Conservation (phyloP, 306 rosid genomes). For the Trichosanthes truncata region DNA sequence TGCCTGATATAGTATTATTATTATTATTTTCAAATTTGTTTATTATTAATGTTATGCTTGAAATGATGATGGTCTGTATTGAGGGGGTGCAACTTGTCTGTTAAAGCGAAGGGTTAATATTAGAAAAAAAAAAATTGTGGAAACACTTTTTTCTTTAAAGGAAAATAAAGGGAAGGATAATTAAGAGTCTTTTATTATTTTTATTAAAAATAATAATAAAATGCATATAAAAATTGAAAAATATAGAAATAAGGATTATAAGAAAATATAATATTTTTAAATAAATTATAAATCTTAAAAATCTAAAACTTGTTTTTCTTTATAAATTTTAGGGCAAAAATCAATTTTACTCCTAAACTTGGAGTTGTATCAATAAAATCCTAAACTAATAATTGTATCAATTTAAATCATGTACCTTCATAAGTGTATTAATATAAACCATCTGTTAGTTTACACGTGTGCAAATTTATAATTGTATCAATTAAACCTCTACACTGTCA, state of each 20-base stretch:
- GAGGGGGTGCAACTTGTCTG: constrained; percentile 31
- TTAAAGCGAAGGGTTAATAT: background rate
- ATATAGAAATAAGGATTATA: background rate
- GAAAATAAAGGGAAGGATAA: background rate
- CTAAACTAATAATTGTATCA: no score
- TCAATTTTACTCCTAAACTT: no score
- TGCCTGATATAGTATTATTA: background rate
- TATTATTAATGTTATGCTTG: constrained; percentile 11
- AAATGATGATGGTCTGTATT: constrained; percentile 43
- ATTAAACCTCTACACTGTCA: no score
- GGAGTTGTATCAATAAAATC: no score
- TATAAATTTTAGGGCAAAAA: no score
- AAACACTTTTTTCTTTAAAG: background rate
- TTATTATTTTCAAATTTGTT: constrained; percentile 10
- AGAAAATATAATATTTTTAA: background rate
- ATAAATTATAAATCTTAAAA: background rate
- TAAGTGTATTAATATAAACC: no score
- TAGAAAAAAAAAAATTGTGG: background rate
- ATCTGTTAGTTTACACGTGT: no score
- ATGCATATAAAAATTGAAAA: no score
- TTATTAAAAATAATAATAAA: no score
- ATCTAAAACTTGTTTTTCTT: background rate
- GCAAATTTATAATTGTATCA: no score
- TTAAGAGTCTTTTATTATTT: background rate
- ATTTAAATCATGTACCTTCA: no score